Base-by-base conservation (phyloP, 2,329 filamentous ascomycete species). In the Curvularia verruculosa region DNA sequence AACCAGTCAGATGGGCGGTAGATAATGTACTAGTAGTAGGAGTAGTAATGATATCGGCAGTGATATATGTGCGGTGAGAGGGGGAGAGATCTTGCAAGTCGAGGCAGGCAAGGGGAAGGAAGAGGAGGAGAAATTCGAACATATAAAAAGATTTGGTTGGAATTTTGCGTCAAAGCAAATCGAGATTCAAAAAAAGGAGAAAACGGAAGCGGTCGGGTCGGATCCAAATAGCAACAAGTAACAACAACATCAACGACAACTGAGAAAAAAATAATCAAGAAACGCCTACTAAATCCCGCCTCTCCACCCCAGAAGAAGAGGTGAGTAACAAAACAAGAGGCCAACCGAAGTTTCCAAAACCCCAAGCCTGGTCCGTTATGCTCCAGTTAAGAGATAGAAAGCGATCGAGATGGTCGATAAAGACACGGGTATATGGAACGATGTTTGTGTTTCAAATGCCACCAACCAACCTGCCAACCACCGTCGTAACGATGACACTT, bases 321-420 rank as follows among this genome's bases (percentile, higher is more conserved):
- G 18, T 36, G 19, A 36, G 29, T n/a, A 48, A 48, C 31, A 48
- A 37, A 37, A 48, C 31, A 48, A 37, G 31, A 34, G 45, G 45
- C 45, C 45, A 37, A 48, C 45, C 45, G 45, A 48, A 48, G 45
- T 48, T 48, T 48, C 45, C 45, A 48, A 37, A 48, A 48, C 45
- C 31, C 45, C 45, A 48, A 48, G 45, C 31, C 31, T 36, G 21
- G 21, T 37, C 45, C 45, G 23, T 48, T 48, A 48, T 48, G 45
- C 45, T 48, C 45, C 45, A 31, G 45, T 37, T 36, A 48, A 34
- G 49, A 44, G 49, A 51, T 40, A 51, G 28, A 51, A 51, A 51
- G 49, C 49, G 49, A 51, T 52, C 39, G 49, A 52, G 31, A 48
- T 19, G 49, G 49, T 46, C 49, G 31, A 52, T 46, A 44, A 52